Base-by-base conservation (phyloP, 495 filamentous ascomycete genomes). In the Tuber melanosporum region DNA sequence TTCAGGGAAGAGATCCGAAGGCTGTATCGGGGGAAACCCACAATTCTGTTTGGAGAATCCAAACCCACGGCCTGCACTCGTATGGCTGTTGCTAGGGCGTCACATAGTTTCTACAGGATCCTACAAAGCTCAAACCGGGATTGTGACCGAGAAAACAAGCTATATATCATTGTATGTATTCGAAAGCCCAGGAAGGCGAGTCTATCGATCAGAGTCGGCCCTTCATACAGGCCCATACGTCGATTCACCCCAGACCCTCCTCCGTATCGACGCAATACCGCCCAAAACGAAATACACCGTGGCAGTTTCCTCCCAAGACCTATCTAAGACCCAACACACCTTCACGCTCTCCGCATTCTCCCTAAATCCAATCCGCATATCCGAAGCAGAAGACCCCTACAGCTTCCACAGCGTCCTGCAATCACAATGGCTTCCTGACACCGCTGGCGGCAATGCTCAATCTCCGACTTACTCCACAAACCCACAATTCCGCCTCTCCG, bases 101-200 rank as follows among this genome's bases (percentile, higher is more conserved):
- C 96, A 99, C 84, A 95, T 97, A 83, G 88, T 77, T 20, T 73
- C 76, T 74, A 77, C 78, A 4, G 66, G 70, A 32, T 14, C 73
- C n/a, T 26, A 36, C 41, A 72, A 22, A 8, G 46, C 41, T 7
- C 62, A 76, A 71, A 74, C 74, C 22, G 71, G 43, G 10, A 76
- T 83, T 36, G 57, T 32, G 32, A 47, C 76, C 71, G 41, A 73
- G 85, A 84, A 81, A 57, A 78, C 49, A 43, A 94, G 93, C 4
- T 97, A 94, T 85, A 97, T 97, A 80, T 92, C 92, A 75, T 87
- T 99, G 49, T 93, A 93, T 79, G 88, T 93, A 1, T 98, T 93
- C 80, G 87, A 89, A 42, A 88, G 88, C 57, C 80, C 78, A 0
- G 85, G 88, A n/a, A 93, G 90, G 42, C 87, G 91, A 66, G 90